These are phyloP conservation scores for Penicillium verrucosum DNA, from an alignment of 2,329 filamentous ascomycete species.

Conservation along the genomic window DNA sequence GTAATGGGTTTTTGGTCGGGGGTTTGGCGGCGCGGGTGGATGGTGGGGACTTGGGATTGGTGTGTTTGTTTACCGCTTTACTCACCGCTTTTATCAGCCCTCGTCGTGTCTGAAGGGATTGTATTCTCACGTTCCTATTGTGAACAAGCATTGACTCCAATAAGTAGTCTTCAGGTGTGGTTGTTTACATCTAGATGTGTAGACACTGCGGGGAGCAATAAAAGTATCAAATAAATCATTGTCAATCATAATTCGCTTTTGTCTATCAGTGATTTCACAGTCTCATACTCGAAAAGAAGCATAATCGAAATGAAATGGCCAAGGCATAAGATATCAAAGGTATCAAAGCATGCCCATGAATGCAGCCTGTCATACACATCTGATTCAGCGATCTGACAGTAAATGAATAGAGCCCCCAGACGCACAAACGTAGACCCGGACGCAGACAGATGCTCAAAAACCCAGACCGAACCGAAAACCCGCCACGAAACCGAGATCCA, in stretches of 20 bases:
- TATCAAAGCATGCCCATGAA: background rate
- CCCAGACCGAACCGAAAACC: background rate
- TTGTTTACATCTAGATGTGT: background rate
- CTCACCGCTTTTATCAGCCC: background rate
- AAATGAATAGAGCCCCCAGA: background rate
- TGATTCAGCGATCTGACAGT: background rate
- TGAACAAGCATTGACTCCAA: background rate
- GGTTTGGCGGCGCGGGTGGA: background rate
- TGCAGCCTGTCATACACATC: background rate
- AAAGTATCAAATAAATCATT: background rate
- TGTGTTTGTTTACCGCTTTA: background rate
- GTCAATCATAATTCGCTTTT: conserved; percentile 12
- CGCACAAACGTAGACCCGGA: background rate
- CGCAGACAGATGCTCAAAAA: conserved; percentile 3
- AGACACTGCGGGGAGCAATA: background rate
- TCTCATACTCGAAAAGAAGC: conserved; percentile 1
- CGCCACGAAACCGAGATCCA: background rate
- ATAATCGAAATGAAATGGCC: background rate
- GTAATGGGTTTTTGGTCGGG: conserved; percentile 2
- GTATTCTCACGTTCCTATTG: background rate
- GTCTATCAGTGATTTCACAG: conserved; percentile 3
- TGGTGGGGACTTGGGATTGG: background rate
- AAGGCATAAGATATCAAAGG: background rate
- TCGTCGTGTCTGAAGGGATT: background rate
- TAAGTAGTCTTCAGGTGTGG: background rate